Base-by-base conservation (phyloP, 257 asterid genomes). In the Verbascum thapsus region DNA sequence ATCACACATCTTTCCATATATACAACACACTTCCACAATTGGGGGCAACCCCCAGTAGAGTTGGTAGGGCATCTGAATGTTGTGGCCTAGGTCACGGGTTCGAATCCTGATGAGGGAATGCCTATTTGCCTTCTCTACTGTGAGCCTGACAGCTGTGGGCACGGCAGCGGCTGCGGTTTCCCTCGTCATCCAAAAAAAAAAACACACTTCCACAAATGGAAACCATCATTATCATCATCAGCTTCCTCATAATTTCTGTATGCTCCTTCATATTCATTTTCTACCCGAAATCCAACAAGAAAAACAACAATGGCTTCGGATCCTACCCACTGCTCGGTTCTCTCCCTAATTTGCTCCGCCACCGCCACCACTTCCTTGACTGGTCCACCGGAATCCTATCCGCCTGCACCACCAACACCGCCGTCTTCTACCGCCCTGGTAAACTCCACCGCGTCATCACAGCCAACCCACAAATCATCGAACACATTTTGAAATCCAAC, bases 281-380 rank as follows among this genome's bases (percentile, higher is more conserved):
- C 53, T 55, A 37, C 2, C 32, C 32, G 0, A 68, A 40, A 53
- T 30, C 63, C 59, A 57, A 12, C 16, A 59, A 61, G 50, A 5
- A 73, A 72, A 8, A 64, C 2, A 7, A 56, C 2, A 43, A 65
- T 8, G 88, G 94, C 62, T 81, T 81, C 81, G 74, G 42, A 72
- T 30, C 54, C 63, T 83, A 83, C 72, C 98, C 97, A 1, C 3
- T 86, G 6, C 47, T 88, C 39, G 98, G 98, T 6, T 10, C 83
- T 20, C 75, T 91, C 22, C 98, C 98, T 3, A 88, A 67, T 0
- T 88, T 91, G 75, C 66, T 91, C 74, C 74, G 17, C 9, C 78
- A 91, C 71, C 96, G 96, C 82, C 88, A 86, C 82, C 97, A 88
- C 23, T 91, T 85, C 76, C 90, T 86, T 18, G 95, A 91, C 58